These are phyloP conservation scores for Medicago lupulina DNA, from an alignment of 306 rosid species.

Conservation along the genomic window DNA sequence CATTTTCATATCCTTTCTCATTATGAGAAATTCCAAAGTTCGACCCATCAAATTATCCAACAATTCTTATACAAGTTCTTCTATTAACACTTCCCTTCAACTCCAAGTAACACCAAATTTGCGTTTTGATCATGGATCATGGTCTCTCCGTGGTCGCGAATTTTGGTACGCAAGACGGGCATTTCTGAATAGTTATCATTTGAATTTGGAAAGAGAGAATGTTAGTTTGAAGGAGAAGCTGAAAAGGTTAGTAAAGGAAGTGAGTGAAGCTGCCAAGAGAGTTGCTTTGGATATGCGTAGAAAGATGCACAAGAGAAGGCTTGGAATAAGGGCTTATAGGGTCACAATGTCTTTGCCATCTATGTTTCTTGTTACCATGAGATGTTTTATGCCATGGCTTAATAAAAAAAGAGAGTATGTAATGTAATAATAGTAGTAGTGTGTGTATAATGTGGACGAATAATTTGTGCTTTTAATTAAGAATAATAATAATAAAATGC, in stretches of 20 bases:
- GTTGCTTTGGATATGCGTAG: slow-evolving; percentile 30
- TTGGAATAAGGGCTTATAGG: slow-evolving; percentile 51
- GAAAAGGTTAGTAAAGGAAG: slow-evolving; percentile 49
- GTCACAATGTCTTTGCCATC: slow-evolving; percentile 52
- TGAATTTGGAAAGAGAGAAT: slow-evolving; percentile 41
- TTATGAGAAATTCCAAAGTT: slow-evolving; percentile 47
- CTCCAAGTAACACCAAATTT: slow-evolving; percentile 20
- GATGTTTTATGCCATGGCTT: slow-evolving; percentile 53
- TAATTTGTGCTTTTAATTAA: no score
- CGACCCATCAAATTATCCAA: slow-evolving; percentile 39
- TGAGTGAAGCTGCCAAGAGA: slow-evolving; percentile 34
- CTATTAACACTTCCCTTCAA: slow-evolving; percentile 7
- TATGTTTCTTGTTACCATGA: slow-evolving; percentile 41
- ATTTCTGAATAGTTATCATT: slow-evolving; percentile 62
- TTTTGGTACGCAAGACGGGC: slow-evolving; percentile 59
- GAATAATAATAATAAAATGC: no score
- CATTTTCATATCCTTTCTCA: neutral
- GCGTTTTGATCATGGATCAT: slow-evolving; percentile 42
- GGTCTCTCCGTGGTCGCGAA: slow-evolving; percentile 45
- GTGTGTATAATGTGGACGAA: no score
- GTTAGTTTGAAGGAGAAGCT: slow-evolving; percentile 51
- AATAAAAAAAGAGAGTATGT: slow-evolving; percentile 37
- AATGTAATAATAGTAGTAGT: no score
- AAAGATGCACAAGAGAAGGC: slow-evolving; percentile 39
- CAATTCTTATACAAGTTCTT: neutral